A percentile compares a stretch with the other conserved stretches of the same genome.
Conservation (phyloP, 1,284 basidiomycete genomes). For the Microbotryum silenes-acaulis region DNA sequence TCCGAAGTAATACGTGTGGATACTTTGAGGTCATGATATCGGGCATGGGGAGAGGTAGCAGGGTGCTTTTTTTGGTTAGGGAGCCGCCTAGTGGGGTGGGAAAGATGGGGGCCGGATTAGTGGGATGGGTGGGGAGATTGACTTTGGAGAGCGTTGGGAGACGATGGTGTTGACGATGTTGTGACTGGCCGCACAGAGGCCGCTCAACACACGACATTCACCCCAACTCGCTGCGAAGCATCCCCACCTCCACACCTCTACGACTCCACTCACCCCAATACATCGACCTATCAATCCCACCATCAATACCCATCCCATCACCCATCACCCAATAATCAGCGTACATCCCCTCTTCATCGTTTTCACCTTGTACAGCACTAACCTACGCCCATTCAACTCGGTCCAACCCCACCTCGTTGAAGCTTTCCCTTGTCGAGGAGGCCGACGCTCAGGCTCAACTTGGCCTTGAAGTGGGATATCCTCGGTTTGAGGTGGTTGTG, state of each 20-base stretch:
- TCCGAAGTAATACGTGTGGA: constrained; percentile 36
- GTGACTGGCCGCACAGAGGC: no score
- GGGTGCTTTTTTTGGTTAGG: constrained; percentile 22
- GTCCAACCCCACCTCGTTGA: constrained; percentile 24
- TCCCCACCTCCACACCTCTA: no score
- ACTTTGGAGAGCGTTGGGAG: no score
- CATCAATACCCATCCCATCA: no score
- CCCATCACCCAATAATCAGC: not conserved
- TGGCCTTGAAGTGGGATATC: not conserved
- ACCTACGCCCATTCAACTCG: constrained; percentile 23
- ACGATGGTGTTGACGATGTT: no score
- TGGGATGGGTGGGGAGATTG: no score
- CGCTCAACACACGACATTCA: no score
- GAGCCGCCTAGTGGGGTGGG: constrained; percentile 14
- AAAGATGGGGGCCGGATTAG: no score
- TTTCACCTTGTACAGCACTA: not conserved
- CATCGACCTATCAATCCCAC: constrained; percentile 16
- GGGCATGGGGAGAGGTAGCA: constrained; percentile 39
- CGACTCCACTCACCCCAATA: constrained; percentile 18
- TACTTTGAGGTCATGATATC: constrained; percentile 34
- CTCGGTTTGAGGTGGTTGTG: no score
- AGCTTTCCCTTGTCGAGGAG: not conserved
- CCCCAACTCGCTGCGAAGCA: no score
- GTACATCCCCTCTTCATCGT: no score
- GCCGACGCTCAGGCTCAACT: not conserved